A percentile compares a stretch with the other conserved stretches of the same genome.
phyloP scores from a whole-genome alignment of 495 filamentous ascomycete genomes.

The Filosporella fistucella region DNA sequence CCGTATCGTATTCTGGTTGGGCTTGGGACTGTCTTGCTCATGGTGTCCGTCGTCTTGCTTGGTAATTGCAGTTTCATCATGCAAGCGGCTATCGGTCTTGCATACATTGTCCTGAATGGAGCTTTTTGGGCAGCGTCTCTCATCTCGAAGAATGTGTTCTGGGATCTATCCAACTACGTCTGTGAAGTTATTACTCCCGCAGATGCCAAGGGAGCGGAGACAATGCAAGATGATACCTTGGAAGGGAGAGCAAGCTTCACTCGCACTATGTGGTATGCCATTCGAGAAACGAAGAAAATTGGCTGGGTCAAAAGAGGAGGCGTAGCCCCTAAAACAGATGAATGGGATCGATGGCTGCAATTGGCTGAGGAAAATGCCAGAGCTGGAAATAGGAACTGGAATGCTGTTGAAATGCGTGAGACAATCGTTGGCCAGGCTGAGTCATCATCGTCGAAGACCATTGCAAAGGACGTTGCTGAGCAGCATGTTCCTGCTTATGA shows the following conservation, averaged over 20 bases:
- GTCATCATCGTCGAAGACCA: background rate
- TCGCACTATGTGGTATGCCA: slow-evolving; percentile 51
- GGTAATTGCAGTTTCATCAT: slow-evolving; percentile 57
- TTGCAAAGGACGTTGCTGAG: slow-evolving; percentile 7
- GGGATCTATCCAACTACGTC: slow-evolving; percentile 44
- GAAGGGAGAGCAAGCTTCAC: slow-evolving; percentile 42
- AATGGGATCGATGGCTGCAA: slow-evolving; percentile 48
- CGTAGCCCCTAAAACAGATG: slow-evolving; percentile 40
- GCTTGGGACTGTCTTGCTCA: slow-evolving; percentile 53
- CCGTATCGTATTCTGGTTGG: slow-evolving; percentile 44
- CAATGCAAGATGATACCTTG: slow-evolving; percentile 17
- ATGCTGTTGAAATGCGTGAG: slow-evolving; percentile 32
- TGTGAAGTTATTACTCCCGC: slow-evolving; percentile 32
- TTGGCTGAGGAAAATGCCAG: slow-evolving; percentile 38
- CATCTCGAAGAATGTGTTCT: slow-evolving; percentile 39
- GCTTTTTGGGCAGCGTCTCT: slow-evolving; percentile 54
- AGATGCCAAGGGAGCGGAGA: slow-evolving; percentile 24
- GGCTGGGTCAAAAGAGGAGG: slow-evolving; percentile 44
- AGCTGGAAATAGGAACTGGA: slow-evolving; percentile 31
- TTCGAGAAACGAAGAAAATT: slow-evolving; percentile 42
- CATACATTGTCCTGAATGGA: slow-evolving; percentile 56
- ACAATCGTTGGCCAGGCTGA: slow-evolving; percentile 13
- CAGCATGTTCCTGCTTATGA: slow-evolving; percentile 21
- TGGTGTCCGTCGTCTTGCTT: slow-evolving; percentile 56
- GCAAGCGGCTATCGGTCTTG: slow-evolving; percentile 51